Evolutionary conservation across 352 stramenopile species (phyloP), one percentile per base, ranked within the genome.

Genomic region (Phytophthora pinifolia): DNA sequence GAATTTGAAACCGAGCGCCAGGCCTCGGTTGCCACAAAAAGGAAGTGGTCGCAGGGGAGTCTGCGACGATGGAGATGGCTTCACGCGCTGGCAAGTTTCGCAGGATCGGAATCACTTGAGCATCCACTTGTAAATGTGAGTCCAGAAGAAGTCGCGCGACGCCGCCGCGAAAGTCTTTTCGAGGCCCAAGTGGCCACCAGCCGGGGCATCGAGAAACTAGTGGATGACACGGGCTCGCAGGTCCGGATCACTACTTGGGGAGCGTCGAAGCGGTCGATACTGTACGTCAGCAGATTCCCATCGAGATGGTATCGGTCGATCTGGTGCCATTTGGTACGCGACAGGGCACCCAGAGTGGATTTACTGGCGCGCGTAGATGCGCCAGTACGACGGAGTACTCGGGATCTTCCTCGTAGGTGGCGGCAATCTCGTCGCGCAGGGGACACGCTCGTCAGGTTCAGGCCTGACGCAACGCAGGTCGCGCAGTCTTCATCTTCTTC

Each of bases 91-190:
- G 17, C 59, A 70, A 0, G 44, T 25, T 33, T 74, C 54, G 30
- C 49, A 70, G 0, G 44, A 39, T 13, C 49, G 27, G 2, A 69
- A 34, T 14, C 43, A 74, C 31, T 63, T 70, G 9, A 36, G 39
- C 2, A 70, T 54, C 49, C 46, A 65, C 30, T 71, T 68, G 41
- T 68, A 68, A 52, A 59, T 46, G 46, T 70, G 54, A 0, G 65
- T 13, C 56, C 39, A 65, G 36, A 47, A 62, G 38, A 54, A 60
- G 35, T 54, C 39, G 1, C 50, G 54, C 1, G 38, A 47, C 3
- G 70, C 20, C 0, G 41, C 14, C 2, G 27, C 2, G 33, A 45
- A 74, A 7, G 54, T 70, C 37, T 70, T 70, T 34, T 67, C 55
- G 39, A 49, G 50, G 9, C 43, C 60, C 0, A 67, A 20, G 25